Percentiles rank a stretch among this genome's conserved stretches.
These are phyloP conservation scores for Microbotryum scabiosae DNA, from an alignment of 1,284 basidiomycete genomes.

Conservation along the genomic window DNA sequence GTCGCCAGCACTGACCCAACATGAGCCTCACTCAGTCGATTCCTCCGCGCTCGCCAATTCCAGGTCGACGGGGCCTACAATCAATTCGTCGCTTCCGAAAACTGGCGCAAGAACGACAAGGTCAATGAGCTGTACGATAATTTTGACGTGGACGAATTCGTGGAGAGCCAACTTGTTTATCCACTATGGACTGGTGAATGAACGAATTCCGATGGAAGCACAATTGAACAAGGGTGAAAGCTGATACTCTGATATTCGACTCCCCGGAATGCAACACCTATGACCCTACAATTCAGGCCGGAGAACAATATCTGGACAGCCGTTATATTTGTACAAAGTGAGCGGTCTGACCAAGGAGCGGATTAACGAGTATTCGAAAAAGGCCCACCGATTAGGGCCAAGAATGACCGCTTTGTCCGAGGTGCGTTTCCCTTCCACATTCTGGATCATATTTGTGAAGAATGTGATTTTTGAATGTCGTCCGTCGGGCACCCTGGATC, in stretches of 20 bases:
- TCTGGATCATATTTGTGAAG: not conserved
- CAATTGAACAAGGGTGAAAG: slow-evolving; percentile 53
- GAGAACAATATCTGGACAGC: slow-evolving; percentile 52
- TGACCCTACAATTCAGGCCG: not conserved
- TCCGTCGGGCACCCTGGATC: slow-evolving; percentile 14
- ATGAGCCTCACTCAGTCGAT: slow-evolving; percentile 48
- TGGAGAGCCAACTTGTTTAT: too few species aligned
- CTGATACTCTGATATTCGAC: not conserved
- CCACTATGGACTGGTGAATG: too few species aligned
- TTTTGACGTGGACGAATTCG: slow-evolving; percentile 55
- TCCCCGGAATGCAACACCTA: not conserved
- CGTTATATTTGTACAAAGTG: slow-evolving; percentile 62
- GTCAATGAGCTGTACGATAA: slow-evolving; percentile 54
- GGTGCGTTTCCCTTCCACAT: slow-evolving; percentile 4
- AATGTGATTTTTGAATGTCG: not conserved
- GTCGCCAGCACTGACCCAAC: too few species aligned
- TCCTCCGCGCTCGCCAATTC: slow-evolving; percentile 61
- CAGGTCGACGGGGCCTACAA: slow-evolving; percentile 55
- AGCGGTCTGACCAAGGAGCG: slow-evolving; percentile 47
- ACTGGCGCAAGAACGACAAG: slow-evolving; percentile 55
- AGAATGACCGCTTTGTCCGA: slow-evolving; percentile 52
- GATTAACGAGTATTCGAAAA: slow-evolving; percentile 53
- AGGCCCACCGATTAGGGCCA: slow-evolving; percentile 54
- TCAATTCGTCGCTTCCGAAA: slow-evolving; percentile 57
- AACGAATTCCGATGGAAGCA: too few species aligned